Conservation (phyloP, 805 yeast species). For the Millerago galiae region DNA sequence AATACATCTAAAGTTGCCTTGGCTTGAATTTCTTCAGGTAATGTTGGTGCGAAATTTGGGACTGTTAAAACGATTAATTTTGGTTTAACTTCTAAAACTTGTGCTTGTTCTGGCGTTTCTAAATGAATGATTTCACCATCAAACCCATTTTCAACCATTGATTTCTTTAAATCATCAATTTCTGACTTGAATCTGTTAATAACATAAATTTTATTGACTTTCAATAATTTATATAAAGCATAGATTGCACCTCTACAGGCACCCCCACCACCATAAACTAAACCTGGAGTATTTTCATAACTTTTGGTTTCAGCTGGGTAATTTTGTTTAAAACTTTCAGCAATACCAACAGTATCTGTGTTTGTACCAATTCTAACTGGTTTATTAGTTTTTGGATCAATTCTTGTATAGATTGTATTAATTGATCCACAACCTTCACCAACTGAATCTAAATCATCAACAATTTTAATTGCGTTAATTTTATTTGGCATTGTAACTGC, state of each 20-base stretch:
- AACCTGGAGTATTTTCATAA: slow-evolving; percentile 15
- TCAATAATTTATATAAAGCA: slow-evolving; percentile 18
- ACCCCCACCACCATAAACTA: slow-evolving; percentile 24
- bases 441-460: slow-evolving; percentile 18
- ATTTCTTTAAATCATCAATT: slow-evolving; percentile 11
- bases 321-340: slow-evolving; percentile 16
- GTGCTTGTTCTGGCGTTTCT: slow-evolving; percentile 17
- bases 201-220: slow-evolving; percentile 20
- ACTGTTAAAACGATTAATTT: slow-evolving; percentile 18
- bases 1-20: slow-evolving; percentile 20
- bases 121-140: slow-evolving; percentile 22
- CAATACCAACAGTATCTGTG: slow-evolving; percentile 23
- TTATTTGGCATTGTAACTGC: slow-evolving; percentile 25
- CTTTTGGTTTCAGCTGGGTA: slow-evolving; percentile 14
- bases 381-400: slow-evolving; percentile 5
- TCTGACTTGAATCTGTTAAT: slow-evolving; percentile 21
- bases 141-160: slow-evolving; percentile 19
- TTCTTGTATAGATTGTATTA: slow-evolving; percentile 20
- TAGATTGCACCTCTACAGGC: slow-evolving; percentile 24
- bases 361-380: slow-evolving; percentile 19
- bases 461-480: slow-evolving; percentile 15
- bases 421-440: slow-evolving; percentile 24
- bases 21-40: slow-evolving; percentile 15
- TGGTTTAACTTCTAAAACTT: slow-evolving; percentile 11
- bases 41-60: slow-evolving; percentile 18